phyloP scores from a whole-genome alignment of 2,329 filamentous ascomycete genomes.

The Tolypocladium ovalisporum region DNA sequence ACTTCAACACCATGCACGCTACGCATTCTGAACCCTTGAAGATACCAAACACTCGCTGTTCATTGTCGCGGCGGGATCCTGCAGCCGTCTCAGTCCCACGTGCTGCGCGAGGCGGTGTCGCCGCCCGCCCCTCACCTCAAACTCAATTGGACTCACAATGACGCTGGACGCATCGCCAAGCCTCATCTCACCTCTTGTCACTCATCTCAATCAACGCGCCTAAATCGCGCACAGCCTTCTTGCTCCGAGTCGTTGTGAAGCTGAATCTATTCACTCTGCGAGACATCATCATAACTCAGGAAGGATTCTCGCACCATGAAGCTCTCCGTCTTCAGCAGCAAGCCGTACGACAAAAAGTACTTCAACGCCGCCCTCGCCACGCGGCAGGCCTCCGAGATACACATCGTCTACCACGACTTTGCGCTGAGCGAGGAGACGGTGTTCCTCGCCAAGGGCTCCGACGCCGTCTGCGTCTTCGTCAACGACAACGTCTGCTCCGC shows the following conservation, averaged over 20 bases:
- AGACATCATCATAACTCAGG: too few relatives aligned
- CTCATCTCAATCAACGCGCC: not conserved
- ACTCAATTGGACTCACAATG: not conserved
- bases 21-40: not conserved
- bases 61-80: not conserved
- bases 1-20: not conserved
- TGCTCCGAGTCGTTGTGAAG: too few relatives aligned
- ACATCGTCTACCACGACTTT: slow-evolving; percentile 48
- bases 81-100: not conserved
- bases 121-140: not conserved
- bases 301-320: slow-evolving; percentile 33
- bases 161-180: not conserved
- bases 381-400: not conserved
- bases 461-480: slow-evolving; percentile 57
- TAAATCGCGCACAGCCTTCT: not conserved
- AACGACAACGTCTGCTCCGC: slow-evolving; percentile 46
- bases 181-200: not conserved
- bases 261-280: not conserved
- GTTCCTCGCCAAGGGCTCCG: slow-evolving; percentile 36
- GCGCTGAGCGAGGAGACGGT: slow-evolving; percentile 45
- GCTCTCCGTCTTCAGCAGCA: slow-evolving; percentile 45
- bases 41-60: not conserved
- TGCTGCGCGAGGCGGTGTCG: not conserved
- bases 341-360: slow-evolving; percentile 5
- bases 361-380: slow-evolving; percentile 31